These are phyloP conservation scores for Pythium vanterpoolii DNA, from an alignment of 352 stramenopile species.

Conservation along the genomic window DNA sequence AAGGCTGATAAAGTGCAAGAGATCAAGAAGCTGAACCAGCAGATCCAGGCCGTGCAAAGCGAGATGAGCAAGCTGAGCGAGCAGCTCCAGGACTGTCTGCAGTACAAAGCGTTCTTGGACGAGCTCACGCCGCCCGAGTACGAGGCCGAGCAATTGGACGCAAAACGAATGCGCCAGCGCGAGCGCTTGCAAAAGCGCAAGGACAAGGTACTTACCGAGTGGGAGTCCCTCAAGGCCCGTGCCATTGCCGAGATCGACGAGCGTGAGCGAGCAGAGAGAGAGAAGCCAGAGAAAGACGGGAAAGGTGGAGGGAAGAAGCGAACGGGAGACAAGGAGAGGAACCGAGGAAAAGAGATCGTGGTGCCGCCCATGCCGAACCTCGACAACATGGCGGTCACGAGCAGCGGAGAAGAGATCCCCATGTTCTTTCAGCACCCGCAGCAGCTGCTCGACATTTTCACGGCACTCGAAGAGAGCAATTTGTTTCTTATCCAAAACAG, in stretches of 20 bases:
- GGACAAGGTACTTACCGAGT: constrained; percentile 65
- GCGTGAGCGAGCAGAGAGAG: constrained; percentile 46
- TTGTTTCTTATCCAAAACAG: constrained; percentile 96
- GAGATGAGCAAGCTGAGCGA: constrained; percentile 95
- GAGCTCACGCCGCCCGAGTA: constrained; percentile 88
- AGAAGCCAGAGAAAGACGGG: constrained; percentile 58
- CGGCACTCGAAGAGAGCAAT: constrained; percentile 92
- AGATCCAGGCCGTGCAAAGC: constrained; percentile 92
- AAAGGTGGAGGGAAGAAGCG: constrained; percentile 41
- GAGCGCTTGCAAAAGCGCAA: constrained; percentile 65
- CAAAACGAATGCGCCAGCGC: constrained; percentile 66
- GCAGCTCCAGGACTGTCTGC: constrained; percentile 92
- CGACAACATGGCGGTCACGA: constrained; percentile 58
- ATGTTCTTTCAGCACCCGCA: constrained; percentile 95
- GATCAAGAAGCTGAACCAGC: constrained; percentile 95
- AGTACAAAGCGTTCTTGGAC: constrained; percentile 93
- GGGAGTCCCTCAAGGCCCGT: constrained; percentile 54
- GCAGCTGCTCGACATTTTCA: constrained; percentile 94
- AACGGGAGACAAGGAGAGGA: constrained; percentile 39
- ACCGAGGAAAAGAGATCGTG: constrained; percentile 31
- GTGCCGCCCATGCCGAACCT: constrained; percentile 68
- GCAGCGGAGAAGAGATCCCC: constrained; percentile 88
- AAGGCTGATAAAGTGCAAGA: constrained; percentile 94
- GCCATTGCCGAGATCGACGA: constrained; percentile 69
- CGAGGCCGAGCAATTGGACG: constrained; percentile 70